Evolutionary conservation across 1,139 yeast species (phyloP).

Genomic region (Pichia sp.): DNA sequence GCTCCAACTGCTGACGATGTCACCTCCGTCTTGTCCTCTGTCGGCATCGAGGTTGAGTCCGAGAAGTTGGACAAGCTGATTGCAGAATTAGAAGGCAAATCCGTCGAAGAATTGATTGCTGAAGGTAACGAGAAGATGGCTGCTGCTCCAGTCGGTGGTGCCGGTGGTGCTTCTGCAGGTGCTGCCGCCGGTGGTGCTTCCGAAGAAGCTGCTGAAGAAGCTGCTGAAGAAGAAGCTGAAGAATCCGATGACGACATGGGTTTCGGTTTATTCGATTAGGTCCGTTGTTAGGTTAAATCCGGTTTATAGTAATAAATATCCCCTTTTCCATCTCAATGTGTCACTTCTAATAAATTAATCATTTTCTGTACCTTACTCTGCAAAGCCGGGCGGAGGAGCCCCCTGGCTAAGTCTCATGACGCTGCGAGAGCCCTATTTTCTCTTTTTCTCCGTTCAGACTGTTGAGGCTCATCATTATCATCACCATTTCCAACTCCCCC

Average conservation of each 20-base stretch:
- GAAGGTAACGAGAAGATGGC: conserved; percentile 81
- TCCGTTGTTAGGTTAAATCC: neutral
- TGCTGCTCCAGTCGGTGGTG: conserved; percentile 80
- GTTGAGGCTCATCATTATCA: neutral
- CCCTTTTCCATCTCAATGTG: conserved; percentile 6
- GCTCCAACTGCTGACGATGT: conserved; percentile 72
- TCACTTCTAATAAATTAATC: conserved; percentile 13
- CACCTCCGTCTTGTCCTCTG: conserved; percentile 67
- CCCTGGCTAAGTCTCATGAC: neutral
- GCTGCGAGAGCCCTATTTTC: neutral
- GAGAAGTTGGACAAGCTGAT: conserved; percentile 64
- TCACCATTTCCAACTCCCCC: neutral
- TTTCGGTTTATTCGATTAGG: conserved; percentile 82
- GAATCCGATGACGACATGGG: conserved; percentile 76
- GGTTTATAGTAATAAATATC: neutral
- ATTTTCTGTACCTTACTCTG: conserved; percentile 6
- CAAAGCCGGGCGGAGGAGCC: neutral
- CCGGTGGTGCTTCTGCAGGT: conserved; percentile 60
- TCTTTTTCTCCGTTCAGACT: neutral
- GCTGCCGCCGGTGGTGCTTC: conserved; percentile 47
- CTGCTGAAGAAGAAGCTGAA: conserved; percentile 51
- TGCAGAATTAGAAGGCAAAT: conserved; percentile 72
- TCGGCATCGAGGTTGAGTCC: conserved; percentile 75
- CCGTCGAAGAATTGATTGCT: conserved; percentile 68
- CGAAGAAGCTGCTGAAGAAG: conserved; percentile 56